These are phyloP conservation scores for Globisporangium irregulare DNA, from an alignment of 352 stramenopile species.

Conservation along the genomic window DNA sequence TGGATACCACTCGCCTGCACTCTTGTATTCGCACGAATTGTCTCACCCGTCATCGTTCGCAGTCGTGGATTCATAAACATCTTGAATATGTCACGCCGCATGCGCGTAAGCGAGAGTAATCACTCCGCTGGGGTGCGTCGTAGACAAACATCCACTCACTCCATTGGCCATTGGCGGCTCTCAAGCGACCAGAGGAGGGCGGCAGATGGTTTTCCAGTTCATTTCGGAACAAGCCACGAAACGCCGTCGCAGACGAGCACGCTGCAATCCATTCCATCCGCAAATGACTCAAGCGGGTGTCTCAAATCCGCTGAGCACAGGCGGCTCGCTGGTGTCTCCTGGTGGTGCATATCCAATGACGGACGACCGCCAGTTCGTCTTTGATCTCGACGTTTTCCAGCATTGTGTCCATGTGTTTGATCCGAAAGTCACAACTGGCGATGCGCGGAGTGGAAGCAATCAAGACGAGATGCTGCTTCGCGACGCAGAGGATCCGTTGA, in stretches of 20 bases:
- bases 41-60: too few species aligned
- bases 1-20: too few species aligned
- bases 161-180: too few species aligned
- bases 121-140: too few species aligned
- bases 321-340: background rate
- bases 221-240: background rate
- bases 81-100: too few species aligned
- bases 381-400: conserved; percentile 48
- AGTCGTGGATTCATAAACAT: too few species aligned
- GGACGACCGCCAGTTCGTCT: conserved; percentile 25
- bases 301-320: background rate
- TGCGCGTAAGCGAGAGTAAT: too few species aligned
- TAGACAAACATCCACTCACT: too few species aligned
- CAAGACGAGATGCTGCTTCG: background rate
- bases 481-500: background rate
- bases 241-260: background rate
- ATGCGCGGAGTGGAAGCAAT: background rate
- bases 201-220: background rate
- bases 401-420: conserved; percentile 18
- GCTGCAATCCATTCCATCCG: background rate
- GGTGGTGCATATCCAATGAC: background rate
- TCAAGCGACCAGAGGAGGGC: too few species aligned
- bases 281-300: background rate
- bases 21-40: too few species aligned
- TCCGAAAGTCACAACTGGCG: conserved; percentile 14